phyloP scores from a whole-genome alignment of 2,329 filamentous ascomycete genomes.

The Fusarium sp. region DNA sequence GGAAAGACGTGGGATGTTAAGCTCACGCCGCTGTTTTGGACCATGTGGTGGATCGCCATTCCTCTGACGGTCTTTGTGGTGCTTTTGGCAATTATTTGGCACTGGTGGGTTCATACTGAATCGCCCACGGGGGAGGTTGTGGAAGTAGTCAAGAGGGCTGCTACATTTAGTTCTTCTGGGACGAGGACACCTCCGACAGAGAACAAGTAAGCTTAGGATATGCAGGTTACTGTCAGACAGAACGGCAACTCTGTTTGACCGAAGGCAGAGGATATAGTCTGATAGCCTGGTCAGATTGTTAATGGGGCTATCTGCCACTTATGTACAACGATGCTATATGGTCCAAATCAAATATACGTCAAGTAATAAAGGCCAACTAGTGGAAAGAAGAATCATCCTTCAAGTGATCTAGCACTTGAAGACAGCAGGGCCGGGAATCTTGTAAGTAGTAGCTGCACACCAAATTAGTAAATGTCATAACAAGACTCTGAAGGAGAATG shows the following conservation, averaged over 20 bases:
- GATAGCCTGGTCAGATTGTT: conserved; percentile 5
- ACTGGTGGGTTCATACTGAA: conserved; percentile 46
- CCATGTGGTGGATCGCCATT: conserved; percentile 47
- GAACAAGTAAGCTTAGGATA: not conserved
- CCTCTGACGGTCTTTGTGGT: conserved; percentile 45
- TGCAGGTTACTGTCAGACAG: not conserved
- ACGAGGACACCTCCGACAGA: conserved; percentile 20
- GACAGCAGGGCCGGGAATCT: conserved; percentile 59
- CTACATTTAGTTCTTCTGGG: conserved; percentile 32
- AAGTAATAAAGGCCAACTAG: conserved; percentile 18
- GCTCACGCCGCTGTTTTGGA: conserved; percentile 46
- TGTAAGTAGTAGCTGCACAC: conserved; percentile 53
- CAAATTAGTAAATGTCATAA: not conserved
- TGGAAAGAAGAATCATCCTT: conserved; percentile 4
- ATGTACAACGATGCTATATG: conserved; percentile 2
- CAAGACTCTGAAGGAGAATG: not conserved
- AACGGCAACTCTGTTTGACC: not conserved
- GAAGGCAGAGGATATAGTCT: not conserved
- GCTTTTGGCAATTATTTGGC: conserved; percentile 43
- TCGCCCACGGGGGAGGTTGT: conserved; percentile 36
- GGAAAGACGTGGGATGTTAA: conserved; percentile 39
- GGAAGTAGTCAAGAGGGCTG: conserved; percentile 35
- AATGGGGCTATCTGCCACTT: conserved; percentile 14
- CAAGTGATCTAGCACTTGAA: conserved; percentile 56
- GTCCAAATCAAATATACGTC: conserved; percentile 9